Evolutionary conservation across 257 asterid genomes (phyloP).

Genomic region (Solanum chiquidenum): DNA sequence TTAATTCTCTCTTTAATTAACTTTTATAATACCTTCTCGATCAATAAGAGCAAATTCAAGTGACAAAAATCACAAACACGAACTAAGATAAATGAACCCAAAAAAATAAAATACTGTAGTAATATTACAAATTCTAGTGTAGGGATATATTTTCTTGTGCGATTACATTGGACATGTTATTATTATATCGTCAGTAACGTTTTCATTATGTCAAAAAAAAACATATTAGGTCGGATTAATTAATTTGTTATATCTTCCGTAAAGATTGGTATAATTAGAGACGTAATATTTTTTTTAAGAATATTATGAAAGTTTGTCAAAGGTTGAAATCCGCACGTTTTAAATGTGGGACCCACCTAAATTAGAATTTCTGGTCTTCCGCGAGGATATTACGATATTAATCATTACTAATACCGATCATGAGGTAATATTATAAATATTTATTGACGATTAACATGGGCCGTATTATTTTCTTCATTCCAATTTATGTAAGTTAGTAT

Average conservation of each 20-base stretch:
- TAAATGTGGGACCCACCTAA: background rate
- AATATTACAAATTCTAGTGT: too few relatives aligned
- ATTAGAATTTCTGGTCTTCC: background rate
- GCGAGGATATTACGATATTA: background rate
- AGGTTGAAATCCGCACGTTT: background rate
- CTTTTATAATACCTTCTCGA: background rate
- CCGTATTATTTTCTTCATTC: fast-evolving
- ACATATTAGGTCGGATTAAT: too few relatives aligned
- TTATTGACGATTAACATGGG: background rate
- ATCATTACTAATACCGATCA: background rate
- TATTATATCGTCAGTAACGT: fast-evolving
- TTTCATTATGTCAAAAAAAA: too few relatives aligned
- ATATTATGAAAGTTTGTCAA: background rate
- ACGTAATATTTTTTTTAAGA: background rate
- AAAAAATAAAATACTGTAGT: background rate
- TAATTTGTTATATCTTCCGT: background rate
- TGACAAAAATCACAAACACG: background rate
- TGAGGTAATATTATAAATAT: background rate
- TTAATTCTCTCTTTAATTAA: background rate
- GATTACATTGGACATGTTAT: too few relatives aligned
- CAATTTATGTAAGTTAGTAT: background rate
- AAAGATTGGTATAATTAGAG: too few relatives aligned
- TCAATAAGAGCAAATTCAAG: background rate
- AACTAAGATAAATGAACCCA: background rate
- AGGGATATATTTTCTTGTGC: too few relatives aligned